Percentiles rank a stretch among this genome's conserved stretches.
phyloP scores from a whole-genome alignment of 768 basidiomycete species.

The Suillus lakei region DNA sequence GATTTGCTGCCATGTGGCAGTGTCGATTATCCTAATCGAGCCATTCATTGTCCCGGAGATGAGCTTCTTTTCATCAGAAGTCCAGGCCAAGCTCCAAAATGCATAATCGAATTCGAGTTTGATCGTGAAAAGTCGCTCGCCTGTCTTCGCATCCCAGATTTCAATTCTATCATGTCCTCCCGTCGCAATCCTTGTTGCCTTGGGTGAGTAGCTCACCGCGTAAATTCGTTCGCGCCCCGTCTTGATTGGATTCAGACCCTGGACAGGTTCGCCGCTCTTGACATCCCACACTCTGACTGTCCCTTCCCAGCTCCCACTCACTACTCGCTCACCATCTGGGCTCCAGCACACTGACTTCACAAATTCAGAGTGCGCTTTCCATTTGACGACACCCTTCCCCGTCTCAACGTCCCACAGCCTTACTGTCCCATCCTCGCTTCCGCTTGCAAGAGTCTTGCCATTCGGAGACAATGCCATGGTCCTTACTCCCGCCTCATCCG shows the following conservation, averaged over 20 bases:
- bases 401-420: background rate
- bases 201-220: background rate
- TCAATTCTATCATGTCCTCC: background rate
- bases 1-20: background rate
- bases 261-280: background rate
- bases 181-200: background rate
- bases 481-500: background rate
- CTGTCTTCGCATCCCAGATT: background rate
- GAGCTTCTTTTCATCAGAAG: background rate
- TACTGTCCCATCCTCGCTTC: background rate
- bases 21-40: background rate
- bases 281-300: constrained; percentile 7
- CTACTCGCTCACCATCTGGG: constrained; percentile 15
- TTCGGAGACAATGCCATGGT: background rate
- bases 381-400: background rate
- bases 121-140: background rate
- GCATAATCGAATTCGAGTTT: background rate
- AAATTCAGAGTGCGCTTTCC: background rate
- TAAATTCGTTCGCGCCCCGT: fast-evolving
- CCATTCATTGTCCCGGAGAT: background rate
- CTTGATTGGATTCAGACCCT: background rate
- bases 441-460: background rate
- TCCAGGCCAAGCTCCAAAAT: background rate
- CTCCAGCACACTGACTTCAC: background rate
- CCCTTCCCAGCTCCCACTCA: constrained; percentile 16